Base-by-base conservation (phyloP, 2,329 filamentous ascomycete species). In the Phaeosphaeriaceae sp. region DNA sequence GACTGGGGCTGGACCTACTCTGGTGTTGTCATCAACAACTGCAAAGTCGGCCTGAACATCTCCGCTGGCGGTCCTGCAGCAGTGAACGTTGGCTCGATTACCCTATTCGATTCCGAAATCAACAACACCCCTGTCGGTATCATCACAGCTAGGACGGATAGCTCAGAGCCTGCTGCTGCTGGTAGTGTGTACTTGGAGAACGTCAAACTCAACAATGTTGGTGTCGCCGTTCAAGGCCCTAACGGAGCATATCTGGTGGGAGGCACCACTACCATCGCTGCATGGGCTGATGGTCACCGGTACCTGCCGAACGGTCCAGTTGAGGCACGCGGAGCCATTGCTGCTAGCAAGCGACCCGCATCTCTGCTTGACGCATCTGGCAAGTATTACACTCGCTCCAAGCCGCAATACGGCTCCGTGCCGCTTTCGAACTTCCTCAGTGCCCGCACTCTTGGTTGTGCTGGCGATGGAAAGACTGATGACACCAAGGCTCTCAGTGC, bases 381-480 rank as follows among this genome's bases (percentile, higher is more conserved):
- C 15, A 83, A 81, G 57, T 87, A 79, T 67, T 85, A 81, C 63
- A 73, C 80, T 52, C 78, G 79, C 1, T 81, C 83, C 1, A 88
- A 87, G 72, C 80, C 80, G 2, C 76, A 80, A 44, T 82, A 82
- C 49, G 75, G 71, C 27, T 53, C 63, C 7, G 58, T 91, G 0
- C 78, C 87, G 0, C 83, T 83, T 9, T 84, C 83, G 54, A 84
- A 83, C 13, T 95, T 97, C 69, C 78, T 93, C 62, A 68, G 63
- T 41, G 71, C 66, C 24, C 66, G 72, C 21, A 75, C 79, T 53
- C 75, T 78, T 50, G 81, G 78, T 50, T 92, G 91, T 68, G 90
- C 87, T 77, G 93, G 93, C 68, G 92, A 98, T 72, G 94, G 93
- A 41, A 77, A 89, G 89, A n/a, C 72, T 3, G 94, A 97, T 68